Percentiles rank a stretch among this genome's conserved stretches.
Evolutionary conservation across 2,329 filamentous ascomycete genomes (phyloP).

Genomic region (Dothistroma septosporum): DNA sequence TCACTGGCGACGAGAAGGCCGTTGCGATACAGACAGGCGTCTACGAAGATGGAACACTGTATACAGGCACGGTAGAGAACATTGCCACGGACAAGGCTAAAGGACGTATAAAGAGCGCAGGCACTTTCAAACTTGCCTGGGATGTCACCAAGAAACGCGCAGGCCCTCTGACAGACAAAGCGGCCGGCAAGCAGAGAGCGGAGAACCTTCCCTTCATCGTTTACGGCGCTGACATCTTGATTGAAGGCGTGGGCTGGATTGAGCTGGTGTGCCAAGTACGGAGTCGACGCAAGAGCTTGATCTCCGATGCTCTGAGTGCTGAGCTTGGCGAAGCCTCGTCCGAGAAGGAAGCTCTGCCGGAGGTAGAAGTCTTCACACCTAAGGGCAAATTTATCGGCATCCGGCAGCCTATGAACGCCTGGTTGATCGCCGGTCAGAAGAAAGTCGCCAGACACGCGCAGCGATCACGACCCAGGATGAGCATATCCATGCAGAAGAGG

Average conservation of each 20-base stretch:
- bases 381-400: conserved; percentile 72
- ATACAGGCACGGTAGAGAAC: conserved; percentile 55
- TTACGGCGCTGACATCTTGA: conserved; percentile 74
- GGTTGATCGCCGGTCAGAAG: conserved; percentile 56
- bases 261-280: conserved; percentile 82
- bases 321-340: conserved; percentile 15
- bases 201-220: conserved; percentile 74
- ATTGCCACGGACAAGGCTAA: conserved; percentile 49
- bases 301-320: conserved; percentile 22
- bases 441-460: conserved; percentile 47
- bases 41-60: conserved; percentile 48
- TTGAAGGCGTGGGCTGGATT: conserved; percentile 92
- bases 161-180: conserved; percentile 62
- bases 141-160: conserved; percentile 79
- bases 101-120: conserved; percentile 55
- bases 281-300: conserved; percentile 21
- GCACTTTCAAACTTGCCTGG: conserved; percentile 68
- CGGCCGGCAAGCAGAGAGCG: conserved; percentile 60
- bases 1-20: conserved; percentile 77
- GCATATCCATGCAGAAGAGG: conserved; percentile 47
- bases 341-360: conserved; percentile 46
- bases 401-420: conserved; percentile 67
- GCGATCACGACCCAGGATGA: conserved; percentile 59
- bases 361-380: conserved; percentile 80
- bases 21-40: conserved; percentile 60